A percentile compares a stretch with the other conserved stretches of the same genome.
phyloP scores from a whole-genome alignment of 129 eudicot species.

The Deinandra increscens region DNA sequence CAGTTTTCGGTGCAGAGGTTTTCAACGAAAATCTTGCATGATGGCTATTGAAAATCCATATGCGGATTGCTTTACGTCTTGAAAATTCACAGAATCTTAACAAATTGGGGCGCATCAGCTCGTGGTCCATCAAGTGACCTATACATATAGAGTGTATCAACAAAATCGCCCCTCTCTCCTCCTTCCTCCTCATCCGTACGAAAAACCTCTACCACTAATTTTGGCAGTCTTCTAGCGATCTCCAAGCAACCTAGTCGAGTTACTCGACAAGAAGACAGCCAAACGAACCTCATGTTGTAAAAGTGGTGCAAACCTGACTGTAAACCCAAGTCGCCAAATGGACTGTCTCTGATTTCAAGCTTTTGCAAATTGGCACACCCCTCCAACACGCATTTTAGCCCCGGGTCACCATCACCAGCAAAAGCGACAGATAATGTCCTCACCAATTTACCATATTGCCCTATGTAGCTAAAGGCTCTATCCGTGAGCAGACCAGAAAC shows the following conservation, averaged over 20 bases:
- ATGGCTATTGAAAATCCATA: neutral
- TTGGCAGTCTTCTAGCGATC: conserved; percentile 53
- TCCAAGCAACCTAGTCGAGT: conserved; percentile 54
- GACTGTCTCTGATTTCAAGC: conserved; percentile 80
- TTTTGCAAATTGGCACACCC: conserved; percentile 73
- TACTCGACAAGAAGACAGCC: conserved; percentile 66
- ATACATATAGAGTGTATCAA: conserved; percentile 64
- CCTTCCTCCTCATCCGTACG: conserved; percentile 27
- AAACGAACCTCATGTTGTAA: conserved; percentile 73
- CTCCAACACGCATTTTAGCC: conserved; percentile 57
- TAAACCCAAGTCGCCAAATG: conserved; percentile 68
- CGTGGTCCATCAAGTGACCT: conserved; percentile 70
- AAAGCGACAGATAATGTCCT: conserved; percentile 75
- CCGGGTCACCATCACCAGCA: conserved; percentile 62
- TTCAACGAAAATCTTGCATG: neutral
- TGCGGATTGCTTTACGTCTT: neutral
- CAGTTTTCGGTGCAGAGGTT: neutral
- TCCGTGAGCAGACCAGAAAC: conserved; percentile 71
- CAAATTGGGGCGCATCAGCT: conserved; percentile 58
- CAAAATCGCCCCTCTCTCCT: conserved; percentile 44
- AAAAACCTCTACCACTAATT: conserved; percentile 58
- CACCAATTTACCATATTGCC: conserved; percentile 69
- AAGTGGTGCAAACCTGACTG: conserved; percentile 63
- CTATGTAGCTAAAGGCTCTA: conserved; percentile 65
- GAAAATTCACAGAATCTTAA: conserved; percentile 54